These are phyloP conservation scores for Mitragyna speciosa DNA, from an alignment of 257 asterid genomes.

Conservation along the genomic window DNA sequence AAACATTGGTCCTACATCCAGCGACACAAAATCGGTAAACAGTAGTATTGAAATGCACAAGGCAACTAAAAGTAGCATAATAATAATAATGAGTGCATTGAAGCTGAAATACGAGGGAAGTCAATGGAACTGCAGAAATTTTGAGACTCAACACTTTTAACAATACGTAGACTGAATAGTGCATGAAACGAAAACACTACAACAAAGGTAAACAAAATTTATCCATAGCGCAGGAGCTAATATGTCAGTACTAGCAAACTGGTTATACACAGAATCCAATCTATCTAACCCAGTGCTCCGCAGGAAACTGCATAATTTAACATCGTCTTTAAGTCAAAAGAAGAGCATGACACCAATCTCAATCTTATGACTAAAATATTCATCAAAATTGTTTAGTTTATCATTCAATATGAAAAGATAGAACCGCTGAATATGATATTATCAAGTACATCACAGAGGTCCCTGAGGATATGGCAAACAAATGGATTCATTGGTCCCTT, in stretches of 20 bases:
- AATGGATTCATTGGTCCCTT: background rate
- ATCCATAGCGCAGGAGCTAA: background rate
- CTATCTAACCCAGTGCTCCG: background rate
- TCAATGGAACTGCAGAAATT: constrained; percentile 1
- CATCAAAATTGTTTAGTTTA: background rate
- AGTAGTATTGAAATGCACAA: background rate
- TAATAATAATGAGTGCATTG: background rate
- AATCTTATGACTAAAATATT: background rate
- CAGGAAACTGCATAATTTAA: background rate
- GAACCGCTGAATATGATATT: background rate
- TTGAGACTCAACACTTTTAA: background rate
- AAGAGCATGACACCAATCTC: background rate
- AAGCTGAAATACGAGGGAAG: background rate
- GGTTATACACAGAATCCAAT: background rate
- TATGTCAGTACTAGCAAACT: background rate
- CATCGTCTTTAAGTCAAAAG: background rate
- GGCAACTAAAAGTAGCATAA: background rate
- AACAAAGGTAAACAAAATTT: background rate
- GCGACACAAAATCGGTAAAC: background rate
- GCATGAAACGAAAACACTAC: background rate
- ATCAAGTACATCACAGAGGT: background rate
- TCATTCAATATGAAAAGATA: background rate
- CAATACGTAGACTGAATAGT: background rate
- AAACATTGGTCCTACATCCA: background rate
- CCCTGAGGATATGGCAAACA: background rate